Conservation (phyloP, 306 rosid genomes). For the Trifolium subterraneum region DNA sequence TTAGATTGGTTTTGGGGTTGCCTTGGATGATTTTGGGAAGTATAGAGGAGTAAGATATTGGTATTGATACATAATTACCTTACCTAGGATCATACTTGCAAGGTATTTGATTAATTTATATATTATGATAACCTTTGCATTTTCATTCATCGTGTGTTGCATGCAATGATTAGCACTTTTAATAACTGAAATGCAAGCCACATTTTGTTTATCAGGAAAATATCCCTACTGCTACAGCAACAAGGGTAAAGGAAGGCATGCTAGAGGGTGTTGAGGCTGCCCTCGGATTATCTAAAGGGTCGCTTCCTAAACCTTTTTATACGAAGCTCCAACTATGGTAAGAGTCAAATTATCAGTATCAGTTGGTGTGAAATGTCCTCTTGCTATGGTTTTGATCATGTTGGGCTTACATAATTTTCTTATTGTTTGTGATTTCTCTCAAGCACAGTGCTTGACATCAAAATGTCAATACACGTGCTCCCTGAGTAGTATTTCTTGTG, state of each 20-base stretch:
- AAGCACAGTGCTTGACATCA: constrained; percentile 2
- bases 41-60: neutral
- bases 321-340: constrained; percentile 85
- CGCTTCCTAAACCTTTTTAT: constrained; percentile 70
- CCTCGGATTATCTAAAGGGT: constrained; percentile 72
- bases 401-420: constrained; percentile 20
- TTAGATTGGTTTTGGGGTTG: constrained; percentile 29
- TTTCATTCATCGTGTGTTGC: constrained; percentile 15
- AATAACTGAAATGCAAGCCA: constrained; percentile 26
- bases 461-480: constrained; percentile 13
- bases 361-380: constrained; percentile 33
- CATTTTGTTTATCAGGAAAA: constrained; percentile 65
- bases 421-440: constrained; percentile 18
- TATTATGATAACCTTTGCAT: constrained; percentile 4
- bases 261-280: constrained; percentile 87
- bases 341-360: constrained; percentile 34
- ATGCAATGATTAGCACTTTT: neutral
- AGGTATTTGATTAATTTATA: constrained; percentile 28
- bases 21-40: neutral
- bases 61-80: constrained; percentile 9
- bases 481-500: constrained; percentile 14
- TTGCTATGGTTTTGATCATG: constrained; percentile 12
- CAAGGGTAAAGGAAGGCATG: constrained; percentile 72
- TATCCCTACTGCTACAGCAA: constrained; percentile 74
- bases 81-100: constrained; percentile 10